Evolutionary conservation across 2,329 filamentous ascomycete species (phyloP), one percentile per base, ranked within the genome.

Genomic region (Leptographium galeiforme): DNA sequence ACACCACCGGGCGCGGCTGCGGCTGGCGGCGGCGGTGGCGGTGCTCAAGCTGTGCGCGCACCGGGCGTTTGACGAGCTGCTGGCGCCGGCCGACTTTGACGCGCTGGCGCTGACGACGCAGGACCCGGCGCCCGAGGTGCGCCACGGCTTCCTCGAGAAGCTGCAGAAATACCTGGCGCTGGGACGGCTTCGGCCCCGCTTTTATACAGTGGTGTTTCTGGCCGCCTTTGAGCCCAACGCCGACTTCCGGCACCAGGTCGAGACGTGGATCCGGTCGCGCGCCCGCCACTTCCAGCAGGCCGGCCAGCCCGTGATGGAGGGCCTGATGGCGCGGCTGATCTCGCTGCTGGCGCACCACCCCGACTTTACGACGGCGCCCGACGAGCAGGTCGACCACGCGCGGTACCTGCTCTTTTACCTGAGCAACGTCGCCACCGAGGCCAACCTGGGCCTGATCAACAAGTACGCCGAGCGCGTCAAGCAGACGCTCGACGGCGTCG

Each of bases 381-480:
- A 81, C 14, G 84, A 89, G 48, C 70, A 96, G 49, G 74, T 82
- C 46, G 88, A 95, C 63, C 90, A 95, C 66, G 83, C 87, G 7
- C 82, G 83, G 60, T 98, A 97, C 66, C 82, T 98, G 55, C 67
- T 96, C 44, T 96, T 91, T 69, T 98, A 95, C 64, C 74, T 97
- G 48, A 82, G 78, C 57, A 81, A 84, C 40, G 82, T 96, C 18
- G 88, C 88, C 11, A 91, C 83, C 0, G 87, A 95, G 65, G 80
- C 87, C 46, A 98, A 96, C 61, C 75, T 97, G 16, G 85, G 87
- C 0, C 73, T 95, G 57, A 89, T 98, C 43, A 93, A 87, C 72
- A 89, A 93, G 66, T 87, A 96, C 57, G 89, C 89, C 13, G 90
- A 97, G 68, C 82, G 89, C 11, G 84, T 95, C 53, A 98, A 98